Conservation (phyloP, 2,329 filamentous ascomycete species). For the Pestalotiopsis fici region DNA sequence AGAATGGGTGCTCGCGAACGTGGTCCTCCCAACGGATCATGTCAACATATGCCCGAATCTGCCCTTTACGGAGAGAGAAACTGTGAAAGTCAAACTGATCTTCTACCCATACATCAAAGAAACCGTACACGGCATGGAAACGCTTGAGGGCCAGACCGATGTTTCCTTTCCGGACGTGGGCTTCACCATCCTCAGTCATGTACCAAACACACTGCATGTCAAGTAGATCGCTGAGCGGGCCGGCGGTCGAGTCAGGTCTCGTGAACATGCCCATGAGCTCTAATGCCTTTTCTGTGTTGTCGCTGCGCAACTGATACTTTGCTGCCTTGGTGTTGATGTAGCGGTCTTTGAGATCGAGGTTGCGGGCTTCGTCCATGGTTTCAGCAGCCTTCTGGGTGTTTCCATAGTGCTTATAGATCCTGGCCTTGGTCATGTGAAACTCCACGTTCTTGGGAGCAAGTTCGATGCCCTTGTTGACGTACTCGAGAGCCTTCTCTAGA, state of each 20-base stretch:
- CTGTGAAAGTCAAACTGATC: conserved; percentile 99
- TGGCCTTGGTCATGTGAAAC: conserved; percentile 91
- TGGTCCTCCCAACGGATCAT: conserved; percentile 97
- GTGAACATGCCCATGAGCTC: conserved; percentile 94
- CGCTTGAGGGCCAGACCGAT: conserved; percentile 87
- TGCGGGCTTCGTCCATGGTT: conserved; percentile 84
- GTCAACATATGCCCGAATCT: conserved; percentile 91
- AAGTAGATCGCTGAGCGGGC: conserved; percentile 84
- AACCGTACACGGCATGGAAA: conserved; percentile 83
- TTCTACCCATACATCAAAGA: conserved; percentile 97
- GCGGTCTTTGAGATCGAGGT: conserved; percentile 84
- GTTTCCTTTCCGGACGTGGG: conserved; percentile 80
- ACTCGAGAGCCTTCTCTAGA: conserved; percentile 77
- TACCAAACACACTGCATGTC: conserved; percentile 99
- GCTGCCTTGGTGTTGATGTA: conserved; percentile 99
- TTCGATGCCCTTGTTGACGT: conserved; percentile 81
- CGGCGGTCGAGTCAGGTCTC: conserved; percentile 82
- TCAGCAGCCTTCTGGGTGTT: conserved; percentile 78
- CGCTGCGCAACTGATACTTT: conserved; percentile 93
- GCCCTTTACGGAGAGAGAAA: conserved; percentile 95
- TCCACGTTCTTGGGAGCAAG: conserved; percentile 81
- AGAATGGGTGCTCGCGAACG: conserved; percentile 91
- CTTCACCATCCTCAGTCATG: conserved; percentile 90
- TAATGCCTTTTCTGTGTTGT: conserved; percentile 83
- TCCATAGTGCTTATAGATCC: conserved; percentile 90